These are phyloP conservation scores for Epithele typhae DNA, from an alignment of 768 basidiomycete genomes.

Conservation along the genomic window DNA sequence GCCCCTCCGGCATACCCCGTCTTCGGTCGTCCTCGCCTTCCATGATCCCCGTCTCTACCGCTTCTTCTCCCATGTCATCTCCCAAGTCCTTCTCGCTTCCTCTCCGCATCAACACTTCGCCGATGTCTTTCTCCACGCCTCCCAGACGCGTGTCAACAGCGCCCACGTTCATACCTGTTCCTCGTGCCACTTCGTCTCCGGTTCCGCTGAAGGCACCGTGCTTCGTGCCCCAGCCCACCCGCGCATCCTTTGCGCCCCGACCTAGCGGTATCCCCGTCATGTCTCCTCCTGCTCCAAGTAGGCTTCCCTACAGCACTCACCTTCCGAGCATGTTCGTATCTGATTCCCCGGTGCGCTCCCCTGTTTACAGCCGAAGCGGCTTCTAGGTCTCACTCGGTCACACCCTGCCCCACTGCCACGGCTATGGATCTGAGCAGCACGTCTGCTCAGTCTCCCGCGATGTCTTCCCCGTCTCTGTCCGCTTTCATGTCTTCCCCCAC, in stretches of 20 bases:
- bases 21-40: conserved; percentile 31
- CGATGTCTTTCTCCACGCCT: conserved; percentile 40
- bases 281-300: conserved; percentile 17
- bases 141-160: conserved; percentile 47
- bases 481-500: conserved; percentile 47
- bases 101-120: conserved; percentile 16
- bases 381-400: conserved; percentile 10
- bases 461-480: conserved; percentile 40
- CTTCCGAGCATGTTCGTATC: conserved; percentile 23
- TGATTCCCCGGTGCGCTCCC: conserved; percentile 8
- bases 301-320: conserved; percentile 18
- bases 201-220: conserved; percentile 29
- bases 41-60: conserved; percentile 19
- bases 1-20: conserved; percentile 53
- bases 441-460: conserved; percentile 23
- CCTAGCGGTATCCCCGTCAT: conserved; percentile 16
- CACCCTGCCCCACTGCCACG: conserved; percentile 12
- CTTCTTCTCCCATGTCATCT: too few relatives aligned
- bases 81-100: conserved; percentile 27
- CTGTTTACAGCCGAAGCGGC: conserved; percentile 15
- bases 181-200: too few relatives aligned
- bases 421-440: conserved; percentile 34
- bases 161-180: conserved; percentile 63
- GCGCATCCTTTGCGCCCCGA: conserved; percentile 15
- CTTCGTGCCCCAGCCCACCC: conserved; percentile 26